Evolutionary conservation across 306 rosid genomes (phyloP).

Genomic region (Lathyrus oleraceus): DNA sequence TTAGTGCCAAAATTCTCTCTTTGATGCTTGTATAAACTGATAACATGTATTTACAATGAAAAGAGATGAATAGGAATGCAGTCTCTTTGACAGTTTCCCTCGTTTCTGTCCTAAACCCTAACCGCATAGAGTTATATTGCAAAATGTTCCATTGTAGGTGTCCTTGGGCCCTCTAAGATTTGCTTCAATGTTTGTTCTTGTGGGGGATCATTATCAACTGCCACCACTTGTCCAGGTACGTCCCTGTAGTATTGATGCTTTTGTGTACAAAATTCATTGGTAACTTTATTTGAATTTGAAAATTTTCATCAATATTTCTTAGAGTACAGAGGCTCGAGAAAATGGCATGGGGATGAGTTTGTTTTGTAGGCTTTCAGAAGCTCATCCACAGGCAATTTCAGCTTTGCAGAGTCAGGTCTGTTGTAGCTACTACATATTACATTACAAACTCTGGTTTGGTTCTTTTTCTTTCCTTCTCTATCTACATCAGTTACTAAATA

Average conservation of each 20-base stretch:
- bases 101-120: neutral
- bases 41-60: neutral
- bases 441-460: constrained; percentile 17
- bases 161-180: constrained; percentile 89
- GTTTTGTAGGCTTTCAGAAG: constrained; percentile 93
- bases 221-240: constrained; percentile 90
- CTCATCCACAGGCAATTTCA: constrained; percentile 89
- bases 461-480: constrained; percentile 27
- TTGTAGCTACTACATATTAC: constrained; percentile 19
- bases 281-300: constrained; percentile 11
- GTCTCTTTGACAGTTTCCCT: neutral
- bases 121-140: neutral
- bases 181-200: constrained; percentile 88
- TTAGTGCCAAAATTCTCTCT: constrained; percentile 2
- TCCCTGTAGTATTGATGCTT: constrained; percentile 8
- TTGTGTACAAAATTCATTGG: neutral
- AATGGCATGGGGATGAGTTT: constrained; percentile 91
- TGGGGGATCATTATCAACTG: constrained; percentile 95
- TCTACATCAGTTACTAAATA: constrained; percentile 34
- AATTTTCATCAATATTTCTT: constrained; percentile 24
- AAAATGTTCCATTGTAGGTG: constrained; percentile 58
- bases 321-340: constrained; percentile 93
- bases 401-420: constrained; percentile 87
- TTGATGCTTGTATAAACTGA: constrained; percentile 4
- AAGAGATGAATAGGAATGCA: neutral